Conservation (phyloP, 1,284 basidiomycete genomes). For the Melampsora abietis-canadensis region DNA sequence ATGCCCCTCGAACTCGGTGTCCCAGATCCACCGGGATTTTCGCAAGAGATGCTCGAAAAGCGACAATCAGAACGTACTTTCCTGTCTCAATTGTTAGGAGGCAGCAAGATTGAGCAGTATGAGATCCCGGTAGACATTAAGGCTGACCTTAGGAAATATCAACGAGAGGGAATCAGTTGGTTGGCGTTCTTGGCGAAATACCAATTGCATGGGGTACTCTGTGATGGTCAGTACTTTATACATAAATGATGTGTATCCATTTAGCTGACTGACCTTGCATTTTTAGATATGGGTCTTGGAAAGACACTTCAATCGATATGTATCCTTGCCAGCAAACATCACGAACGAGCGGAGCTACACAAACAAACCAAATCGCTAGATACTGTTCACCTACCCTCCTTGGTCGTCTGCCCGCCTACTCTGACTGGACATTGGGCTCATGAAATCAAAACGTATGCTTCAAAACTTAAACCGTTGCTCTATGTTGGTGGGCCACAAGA, state of each 20-base stretch:
- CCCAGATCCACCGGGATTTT: slow-evolving; percentile 89
- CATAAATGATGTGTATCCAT: neutral
- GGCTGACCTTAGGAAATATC: slow-evolving; percentile 92
- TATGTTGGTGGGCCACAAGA: slow-evolving; percentile 89
- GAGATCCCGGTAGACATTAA: slow-evolving; percentile 82
- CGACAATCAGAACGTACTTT: slow-evolving; percentile 87
- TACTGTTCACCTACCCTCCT: slow-evolving; percentile 79
- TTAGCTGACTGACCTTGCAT: slow-evolving; percentile 7
- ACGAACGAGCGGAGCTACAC: slow-evolving; percentile 73
- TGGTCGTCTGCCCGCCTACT: slow-evolving; percentile 95
- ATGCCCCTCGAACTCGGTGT: slow-evolving; percentile 96
- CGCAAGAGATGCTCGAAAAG: slow-evolving; percentile 79
- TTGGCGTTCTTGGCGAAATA: slow-evolving; percentile 93
- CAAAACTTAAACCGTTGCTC: slow-evolving; percentile 76
- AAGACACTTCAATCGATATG: slow-evolving; percentile 98
- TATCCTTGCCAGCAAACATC: slow-evolving; percentile 89
- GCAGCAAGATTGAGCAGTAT: slow-evolving; percentile 90
- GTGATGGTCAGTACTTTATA: slow-evolving; percentile 70
- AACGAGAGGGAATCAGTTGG: slow-evolving; percentile 98
- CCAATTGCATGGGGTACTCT: slow-evolving; percentile 94
- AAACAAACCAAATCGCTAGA: slow-evolving; percentile 70
- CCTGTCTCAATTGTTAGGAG: slow-evolving; percentile 87
- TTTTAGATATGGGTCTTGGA: slow-evolving; percentile 91
- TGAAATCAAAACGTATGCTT: slow-evolving; percentile 89
- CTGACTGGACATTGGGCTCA: slow-evolving; percentile 98